Base-by-base conservation (phyloP, 192 early-diverging fungal genomes). In the Coemansia sp. region DNA sequence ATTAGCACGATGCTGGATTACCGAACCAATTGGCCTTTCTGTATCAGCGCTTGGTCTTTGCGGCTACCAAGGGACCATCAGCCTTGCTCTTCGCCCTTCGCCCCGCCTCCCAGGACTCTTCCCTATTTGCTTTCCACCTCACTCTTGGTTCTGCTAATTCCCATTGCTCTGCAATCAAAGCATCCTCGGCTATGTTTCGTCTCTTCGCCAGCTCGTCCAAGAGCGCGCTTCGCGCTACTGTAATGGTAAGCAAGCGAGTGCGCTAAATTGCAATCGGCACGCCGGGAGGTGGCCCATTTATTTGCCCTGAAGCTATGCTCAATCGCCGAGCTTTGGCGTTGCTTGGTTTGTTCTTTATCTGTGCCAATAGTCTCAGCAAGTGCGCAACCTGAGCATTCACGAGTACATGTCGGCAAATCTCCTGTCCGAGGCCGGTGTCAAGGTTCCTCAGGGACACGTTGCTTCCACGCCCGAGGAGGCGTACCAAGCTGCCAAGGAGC, bases 381-480 rank as follows among this genome's bases (percentile, higher is more conserved):
- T 85, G 75, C 90, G 90, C 60, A 83, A 87, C 86, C 87, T 99
- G 39, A 90, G 92, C 53, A 96, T 99, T 65, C 97, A 99, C 77
- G 97, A 99, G 81, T 89, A 99, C 82, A 74, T 89, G 56, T 97
- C 94, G 17, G 92, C 94, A 78, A 89, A 91, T 33, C 82, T 99
- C 26, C 83, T 99, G 60, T 71, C 86, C 37, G 79, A 90, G 65
- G 95, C 95, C 65, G 95, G 94, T 42, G 80, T 99, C 74, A 90
- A 91, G 63, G 87, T 87, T 8, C 94, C 97, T 17, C 79, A 83
- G 31, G 97, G 97, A 39, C 65, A 71, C 29, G 94, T 96, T 40
- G 97, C 97, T 17, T 88, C 84, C 54, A 83, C 89, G n/a, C 73
- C 92, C 5, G 63, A 83, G 53, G 88, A 99, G 70, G 97, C 97